Base-by-base conservation (phyloP, 2,329 filamentous ascomycete species). In the Alternaria hordeiaustralica region DNA sequence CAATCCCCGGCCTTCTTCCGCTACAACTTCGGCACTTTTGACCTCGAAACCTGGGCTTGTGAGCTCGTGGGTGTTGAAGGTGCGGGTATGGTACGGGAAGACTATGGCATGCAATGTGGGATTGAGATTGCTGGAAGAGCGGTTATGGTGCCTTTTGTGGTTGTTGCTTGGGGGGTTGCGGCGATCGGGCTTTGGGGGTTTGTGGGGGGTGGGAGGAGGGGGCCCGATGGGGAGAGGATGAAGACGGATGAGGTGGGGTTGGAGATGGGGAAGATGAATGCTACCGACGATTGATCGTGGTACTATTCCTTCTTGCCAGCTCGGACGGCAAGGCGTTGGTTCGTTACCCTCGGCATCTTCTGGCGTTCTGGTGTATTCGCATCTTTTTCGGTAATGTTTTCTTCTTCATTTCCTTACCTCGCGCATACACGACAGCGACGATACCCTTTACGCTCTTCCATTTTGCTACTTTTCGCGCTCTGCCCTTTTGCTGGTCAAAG, bases 21-120 rank as follows among this genome's bases (percentile, higher is more conserved):
- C 25, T 79, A 79, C 65, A 71, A 75, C 63, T 64, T 69, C 30
- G 77, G 77, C 47, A 75, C 64, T 23, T 79, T 79, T 54, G 77
- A 79, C 30, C 71, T 79, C 12, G 77, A 79, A 57, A 78, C 75
- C 1, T 79, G 77, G 77, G 64, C 70, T 10, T 79, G 77, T 58
- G 74, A 78, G 20, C 67, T 78, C 10, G 69, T 73, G 61, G 51
- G 53, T 6, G 67, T 71, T 0, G 25, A 49, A 2, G 73, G 72
- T 10, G 74, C 72, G 0, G 58, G 45, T 13, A 75, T 75, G 60
- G 77, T 76, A 3, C 61, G 55, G 28, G 66, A 71, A 5, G 76
- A 78, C 25, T 79, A 79, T 30, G 51, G 41, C 7, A 66, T 53
- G 18, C 77, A 79, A 59, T 79, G 77, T 43, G 23, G 53, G 3